Base-by-base conservation (phyloP, 2,329 filamentous ascomycete genomes). In the Simplicillium aogashimaense region DNA sequence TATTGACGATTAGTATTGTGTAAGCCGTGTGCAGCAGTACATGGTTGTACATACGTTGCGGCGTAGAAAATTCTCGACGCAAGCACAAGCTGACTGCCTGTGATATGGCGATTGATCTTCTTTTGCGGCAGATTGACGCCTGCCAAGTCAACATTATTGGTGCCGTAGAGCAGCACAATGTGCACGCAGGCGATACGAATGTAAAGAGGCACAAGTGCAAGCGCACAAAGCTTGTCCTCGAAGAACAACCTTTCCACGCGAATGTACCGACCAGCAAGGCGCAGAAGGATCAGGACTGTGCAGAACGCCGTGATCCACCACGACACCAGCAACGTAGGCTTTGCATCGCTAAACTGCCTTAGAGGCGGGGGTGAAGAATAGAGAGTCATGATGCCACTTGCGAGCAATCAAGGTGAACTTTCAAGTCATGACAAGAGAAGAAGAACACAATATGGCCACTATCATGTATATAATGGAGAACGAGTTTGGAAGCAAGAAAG, bases 271-370 rank as follows among this genome's bases (percentile, higher is more conserved):
- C 89, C 89, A 43, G 68, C 67, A 20, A 94, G 64, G 12, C 89
- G 77, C 39, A 87, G 69, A 17, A 87, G 56, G 47, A 95, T 94
- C 50, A 95, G 84, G 42, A 79, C 76, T 17, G 85, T 69, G 44
- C 86, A 83, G 57, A 89, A 89, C 6, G 77, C 66, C 16, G 86
- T 89, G 48, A 83, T 87, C 88, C 89, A 95, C 87, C 88, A 95
- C 56, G 83, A 89, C 51, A 94, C 87, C 46, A 95, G 70, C 37
- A 95, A 69, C 1, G 88, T 94, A 13, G 89, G 86, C 56, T 92
- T 90, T 62, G 89, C 81, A 35, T 69, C 50, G 44, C 59, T 53
- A 47, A 64, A 64, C 3, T 55, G 49, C 44, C 61, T 61, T 38
- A 61, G 50, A 29, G 63, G 60, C 40, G 72, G 72, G 28, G 72